Base-by-base conservation (phyloP, 1,284 basidiomycete genomes). In the Ceratobasidium sp. region DNA sequence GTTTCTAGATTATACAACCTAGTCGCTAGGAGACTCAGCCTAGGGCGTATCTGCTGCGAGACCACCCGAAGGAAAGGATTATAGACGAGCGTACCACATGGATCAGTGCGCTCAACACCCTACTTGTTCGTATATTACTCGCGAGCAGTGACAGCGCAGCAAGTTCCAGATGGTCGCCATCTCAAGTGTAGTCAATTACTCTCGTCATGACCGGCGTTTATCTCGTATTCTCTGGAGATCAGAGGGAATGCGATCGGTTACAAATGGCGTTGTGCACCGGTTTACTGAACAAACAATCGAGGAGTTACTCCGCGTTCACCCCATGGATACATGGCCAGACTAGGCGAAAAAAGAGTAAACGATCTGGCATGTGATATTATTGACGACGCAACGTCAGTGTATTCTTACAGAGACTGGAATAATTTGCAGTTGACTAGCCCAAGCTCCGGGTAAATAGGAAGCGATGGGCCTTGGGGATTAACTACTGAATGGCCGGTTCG, bases 261-360 rank as follows among this genome's bases (percentile, higher is more conserved):
- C 59, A 38, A 52, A 44, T n/a, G 70, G 41, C 70, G 70, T 64
- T 16, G 12, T 62, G 16, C 59, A 74, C 30, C 41, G 59, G 48
- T 38, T 30, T 33, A 52, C 71, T 27, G 44, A 50, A 33, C 27
- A 33, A 20, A 59, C n/a, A n/a, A 46, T 74, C 23, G 71, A 59
- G 23, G 50, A 60, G 59, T 30, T 64, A n/a, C 55, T n/a, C n/a
- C n/a, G n/a, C n/a, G n/a, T n/a, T n/a, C n/a, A n/a, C n/a, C n/a
- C n/a, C n/a, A n/a, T n/a, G n/a, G n/a, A n/a, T n/a, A n/a, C n/a
- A n/a, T n/a, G n/a, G n/a, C n/a, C n/a, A n/a, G n/a, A n/a, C n/a
- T n/a, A n/a, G n/a, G n/a, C n/a, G n/a, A n/a, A n/a, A n/a, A n/a
- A n/a, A n/a, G n/a, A n/a, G n/a, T n/a, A n/a, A n/a, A n/a, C n/a